These are phyloP conservation scores for Coffea eugenioides DNA, from an alignment of 257 asterid genomes.

Conservation along the genomic window DNA sequence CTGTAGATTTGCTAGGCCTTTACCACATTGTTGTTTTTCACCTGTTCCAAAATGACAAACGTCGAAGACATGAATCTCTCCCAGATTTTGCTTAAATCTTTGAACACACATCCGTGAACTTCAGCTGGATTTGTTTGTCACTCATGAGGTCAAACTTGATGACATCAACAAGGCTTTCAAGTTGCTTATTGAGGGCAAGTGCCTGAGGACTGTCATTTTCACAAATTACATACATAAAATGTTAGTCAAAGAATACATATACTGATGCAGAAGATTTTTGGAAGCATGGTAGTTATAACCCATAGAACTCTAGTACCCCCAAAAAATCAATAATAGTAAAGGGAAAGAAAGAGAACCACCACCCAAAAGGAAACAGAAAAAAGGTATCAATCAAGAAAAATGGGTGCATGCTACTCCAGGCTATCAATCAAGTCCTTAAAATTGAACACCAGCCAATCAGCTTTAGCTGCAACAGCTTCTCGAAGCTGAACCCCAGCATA, in stretches of 20 bases:
- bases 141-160: no score
- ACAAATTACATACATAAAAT: not conserved
- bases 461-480: conserved; percentile 76
- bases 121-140: no score
- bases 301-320: not conserved
- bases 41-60: no score
- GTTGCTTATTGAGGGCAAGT: no score
- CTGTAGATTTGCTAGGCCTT: not conserved
- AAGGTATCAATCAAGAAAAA: not conserved
- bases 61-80: no score
- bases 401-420: conserved; percentile 36
- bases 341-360: not conserved
- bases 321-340: not conserved
- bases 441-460: conserved; percentile 88
- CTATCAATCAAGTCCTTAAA: conserved; percentile 68
- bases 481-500: conserved; percentile 83
- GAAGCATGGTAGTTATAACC: not conserved
- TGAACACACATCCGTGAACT: no score
- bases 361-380: not conserved
- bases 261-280: not conserved
- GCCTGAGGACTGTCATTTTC: no score
- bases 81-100: no score
- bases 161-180: no score
- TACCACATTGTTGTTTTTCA: no score
- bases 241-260: not conserved